These are phyloP conservation scores for Pseudopithomyces chartarum DNA, from an alignment of 2,329 filamentous ascomycete species.

Conservation along the genomic window DNA sequence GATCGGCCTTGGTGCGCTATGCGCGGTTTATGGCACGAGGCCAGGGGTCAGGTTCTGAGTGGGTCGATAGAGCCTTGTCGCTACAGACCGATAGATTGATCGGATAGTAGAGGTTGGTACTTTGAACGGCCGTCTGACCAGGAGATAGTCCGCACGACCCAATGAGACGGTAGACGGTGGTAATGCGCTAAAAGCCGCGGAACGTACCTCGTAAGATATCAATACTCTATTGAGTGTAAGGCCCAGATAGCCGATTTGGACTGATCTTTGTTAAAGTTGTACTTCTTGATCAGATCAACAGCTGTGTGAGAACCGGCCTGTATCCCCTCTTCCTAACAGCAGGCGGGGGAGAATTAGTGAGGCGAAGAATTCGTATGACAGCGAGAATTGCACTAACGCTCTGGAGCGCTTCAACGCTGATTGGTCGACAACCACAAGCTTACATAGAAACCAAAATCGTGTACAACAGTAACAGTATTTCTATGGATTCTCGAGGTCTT, in stretches of 20 bases:
- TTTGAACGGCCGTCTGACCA: neutral
- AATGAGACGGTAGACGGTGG: neutral
- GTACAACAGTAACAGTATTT: neutral
- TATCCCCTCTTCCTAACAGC: neutral
- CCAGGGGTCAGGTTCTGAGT: constrained; percentile 3
- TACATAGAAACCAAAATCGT: neutral
- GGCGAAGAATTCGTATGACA: neutral
- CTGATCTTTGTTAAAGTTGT: neutral
- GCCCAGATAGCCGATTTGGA: too few relatives aligned
- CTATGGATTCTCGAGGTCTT: too few relatives aligned
- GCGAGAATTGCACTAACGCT: neutral
- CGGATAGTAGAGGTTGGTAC: neutral
- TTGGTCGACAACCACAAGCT: neutral
- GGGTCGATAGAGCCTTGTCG: constrained; percentile 6
- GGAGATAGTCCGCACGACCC: neutral
- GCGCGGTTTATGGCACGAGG: constrained; percentile 7
- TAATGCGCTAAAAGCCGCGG: neutral
- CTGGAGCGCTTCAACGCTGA: neutral
- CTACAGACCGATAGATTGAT: neutral
- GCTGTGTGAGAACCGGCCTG: neutral
- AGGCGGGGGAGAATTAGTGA: neutral
- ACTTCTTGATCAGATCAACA: neutral
- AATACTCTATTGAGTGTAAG: neutral
- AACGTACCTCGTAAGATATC: constrained; percentile 1
- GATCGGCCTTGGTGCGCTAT: neutral